Conservation (phyloP, 2,329 filamentous ascomycete genomes). For the Trichoderma sp. region DNA sequence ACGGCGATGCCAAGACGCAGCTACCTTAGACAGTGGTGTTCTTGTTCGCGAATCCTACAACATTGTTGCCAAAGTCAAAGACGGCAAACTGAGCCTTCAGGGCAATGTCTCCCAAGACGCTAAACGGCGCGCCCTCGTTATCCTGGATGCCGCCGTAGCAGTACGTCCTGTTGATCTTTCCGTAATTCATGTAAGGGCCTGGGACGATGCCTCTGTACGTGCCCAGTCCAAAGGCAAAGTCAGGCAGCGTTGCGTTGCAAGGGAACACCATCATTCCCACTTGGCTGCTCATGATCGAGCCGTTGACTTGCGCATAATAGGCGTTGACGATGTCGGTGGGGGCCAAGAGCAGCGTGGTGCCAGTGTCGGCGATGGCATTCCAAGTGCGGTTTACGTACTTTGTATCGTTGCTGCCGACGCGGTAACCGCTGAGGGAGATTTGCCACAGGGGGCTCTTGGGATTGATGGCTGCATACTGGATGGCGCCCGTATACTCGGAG, state of each 20-base stretch:
- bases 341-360: conserved; percentile 66
- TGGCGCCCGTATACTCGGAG: conserved; percentile 55
- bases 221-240: conserved; percentile 40
- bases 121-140: conserved; percentile 39
- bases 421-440: conserved; percentile 58
- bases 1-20: background rate
- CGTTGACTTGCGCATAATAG: conserved; percentile 61
- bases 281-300: conserved; percentile 47
- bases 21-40: background rate
- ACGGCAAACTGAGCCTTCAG: conserved; percentile 49
- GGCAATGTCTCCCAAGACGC: conserved; percentile 45
- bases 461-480: conserved; percentile 58
- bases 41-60: conserved; percentile 45
- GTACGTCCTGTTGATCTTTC: conserved; percentile 26
- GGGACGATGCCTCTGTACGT: conserved; percentile 39
- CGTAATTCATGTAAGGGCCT: conserved; percentile 43
- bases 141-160: conserved; percentile 45
- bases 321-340: conserved; percentile 52
- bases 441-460: conserved; percentile 61
- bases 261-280: conserved; percentile 60
- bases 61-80: conserved; percentile 37
- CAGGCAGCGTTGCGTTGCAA: conserved; percentile 53
- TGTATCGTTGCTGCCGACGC: conserved; percentile 42
- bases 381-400: conserved; percentile 36
- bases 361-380: conserved; percentile 67